These are phyloP conservation scores for Triticum timopheevii DNA, from an alignment of 176 grass and related monocot species.

Conservation along the genomic window DNA sequence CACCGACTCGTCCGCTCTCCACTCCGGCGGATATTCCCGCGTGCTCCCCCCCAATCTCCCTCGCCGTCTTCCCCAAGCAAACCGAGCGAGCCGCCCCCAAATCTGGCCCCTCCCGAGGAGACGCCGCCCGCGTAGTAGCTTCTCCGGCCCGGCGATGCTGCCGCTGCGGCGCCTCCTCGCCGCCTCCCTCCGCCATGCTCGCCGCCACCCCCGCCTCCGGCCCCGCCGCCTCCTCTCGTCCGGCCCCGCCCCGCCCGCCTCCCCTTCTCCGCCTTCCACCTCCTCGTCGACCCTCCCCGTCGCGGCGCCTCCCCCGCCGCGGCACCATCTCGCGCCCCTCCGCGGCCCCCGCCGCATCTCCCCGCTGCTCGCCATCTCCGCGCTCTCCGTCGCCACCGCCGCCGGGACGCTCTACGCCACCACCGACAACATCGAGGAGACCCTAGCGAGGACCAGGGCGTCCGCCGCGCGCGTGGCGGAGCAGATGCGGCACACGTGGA, in stretches of 20 bases:
- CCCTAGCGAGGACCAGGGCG: slow-evolving; percentile 59
- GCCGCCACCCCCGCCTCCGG: background rate
- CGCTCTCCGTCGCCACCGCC: slow-evolving; percentile 38
- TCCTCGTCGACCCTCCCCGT: slow-evolving; percentile 25
- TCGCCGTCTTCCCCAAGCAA: slow-evolving; percentile 45
- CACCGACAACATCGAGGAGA: slow-evolving; percentile 66
- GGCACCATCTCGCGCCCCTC: slow-evolving; percentile 50
- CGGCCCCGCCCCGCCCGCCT: background rate
- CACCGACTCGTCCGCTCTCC: background rate
- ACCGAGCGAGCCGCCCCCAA: slow-evolving; percentile 3
- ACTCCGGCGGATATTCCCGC: slow-evolving; percentile 48
- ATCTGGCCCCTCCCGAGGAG: background rate
- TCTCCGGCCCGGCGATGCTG: slow-evolving; percentile 39
- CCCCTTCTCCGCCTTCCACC: slow-evolving; percentile 18
- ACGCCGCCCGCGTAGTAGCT: background rate
- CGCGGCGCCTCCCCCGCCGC: slow-evolving; percentile 1
- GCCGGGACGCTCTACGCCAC: slow-evolving; percentile 32
- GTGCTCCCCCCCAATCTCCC: background rate
- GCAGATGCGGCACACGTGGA: slow-evolving; percentile 68
- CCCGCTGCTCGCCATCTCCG: slow-evolving; percentile 48
- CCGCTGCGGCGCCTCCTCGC: slow-evolving; percentile 40
- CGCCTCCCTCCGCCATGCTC: slow-evolving; percentile 8
- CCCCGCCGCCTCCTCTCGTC: slow-evolving; percentile 37
- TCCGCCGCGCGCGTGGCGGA: slow-evolving; percentile 66
- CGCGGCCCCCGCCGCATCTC: slow-evolving; percentile 41